Evolutionary conservation across 2,329 filamentous ascomycete species (phyloP), one percentile per base, ranked within the genome.

Genomic region (Cercospora citrullina): DNA sequence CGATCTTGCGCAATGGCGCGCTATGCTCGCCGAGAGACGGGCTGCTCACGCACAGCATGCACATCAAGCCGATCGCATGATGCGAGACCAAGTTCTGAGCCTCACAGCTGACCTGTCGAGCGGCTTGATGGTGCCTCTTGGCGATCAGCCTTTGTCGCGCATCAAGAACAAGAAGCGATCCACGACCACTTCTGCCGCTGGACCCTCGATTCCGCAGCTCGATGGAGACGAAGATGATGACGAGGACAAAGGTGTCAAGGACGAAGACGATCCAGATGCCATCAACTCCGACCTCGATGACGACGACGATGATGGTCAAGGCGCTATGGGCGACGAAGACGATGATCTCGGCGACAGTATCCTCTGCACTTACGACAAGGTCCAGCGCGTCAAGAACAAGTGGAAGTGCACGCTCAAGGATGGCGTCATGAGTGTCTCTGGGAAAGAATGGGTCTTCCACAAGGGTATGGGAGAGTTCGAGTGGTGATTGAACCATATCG

Each of bases 321-420:
- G 62, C 72, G 71, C 73, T 60, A 72, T 75, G 65, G 74, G 74
- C 61, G 77, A 79, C 18, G 93, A 95, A 26, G 92, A 94, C 26
- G 92, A 95, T 36, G 94, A 95, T 61, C 92, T 93, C 14, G 93
- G 96, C 68, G 87, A 89, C 39, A 87, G 91, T 72, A 98, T 99
- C 92, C 89, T 99, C 48, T 99, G 95, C 84, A 97, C 96, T 79
- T 99, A 99, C 79, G 95, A 99, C 84, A 99, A 99, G 84, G 95
- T 99, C 9, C 94, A 98, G 82, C 87, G 95, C 59, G 95, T 98
- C 76, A 99, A 99, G 89, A 99, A 98, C 83, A 99, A 78, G 76
- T 82, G 91, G 91, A 99, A 99, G 91, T 99, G 95, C 82, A 94
- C 93, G 1, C 88, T 99, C 71, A 98, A 98, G 83, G 95, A 99